phyloP scores from a whole-genome alignment of 2,329 filamentous ascomycete genomes.

The Phialocephala sp. region DNA sequence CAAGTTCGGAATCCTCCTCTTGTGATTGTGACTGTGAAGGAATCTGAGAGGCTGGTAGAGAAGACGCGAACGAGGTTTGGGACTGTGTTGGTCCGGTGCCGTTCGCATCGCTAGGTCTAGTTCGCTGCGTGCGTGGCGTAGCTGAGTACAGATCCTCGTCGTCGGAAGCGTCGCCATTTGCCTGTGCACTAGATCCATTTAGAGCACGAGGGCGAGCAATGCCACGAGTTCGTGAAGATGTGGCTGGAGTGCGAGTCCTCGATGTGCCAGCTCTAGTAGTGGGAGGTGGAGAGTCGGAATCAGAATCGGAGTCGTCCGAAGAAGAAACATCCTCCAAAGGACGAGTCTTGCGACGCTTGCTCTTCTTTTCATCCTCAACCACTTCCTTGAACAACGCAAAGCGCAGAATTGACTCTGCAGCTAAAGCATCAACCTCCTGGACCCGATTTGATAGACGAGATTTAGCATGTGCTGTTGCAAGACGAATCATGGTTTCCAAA shows the following conservation, averaged over 20 bases:
- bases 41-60: slow-evolving; percentile 43
- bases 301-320: slow-evolving; percentile 61
- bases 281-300: slow-evolving; percentile 41
- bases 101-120: slow-evolving; percentile 26
- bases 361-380: slow-evolving; percentile 76
- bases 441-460: slow-evolving; percentile 85
- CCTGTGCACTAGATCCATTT: slow-evolving; percentile 42
- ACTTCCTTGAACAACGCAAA: slow-evolving; percentile 99
- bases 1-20: slow-evolving; percentile 39
- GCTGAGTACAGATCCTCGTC: slow-evolving; percentile 48
- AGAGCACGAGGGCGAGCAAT: slow-evolving; percentile 37
- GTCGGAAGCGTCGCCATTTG: slow-evolving; percentile 48
- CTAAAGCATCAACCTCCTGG: slow-evolving; percentile 85
- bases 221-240: slow-evolving; percentile 43
- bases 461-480: slow-evolving; percentile 95
- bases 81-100: slow-evolving; percentile 34
- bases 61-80: slow-evolving; percentile 49
- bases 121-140: slow-evolving; percentile 37
- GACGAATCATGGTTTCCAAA: slow-evolving; percentile 95
- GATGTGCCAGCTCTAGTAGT: slow-evolving; percentile 39
- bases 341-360: slow-evolving; percentile 78
- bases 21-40: slow-evolving; percentile 39
- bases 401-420: slow-evolving; percentile 86
- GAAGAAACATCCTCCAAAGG: slow-evolving; percentile 62
- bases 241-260: slow-evolving; percentile 42